Base-by-base conservation (phyloP, 176 grass and related monocot species). In the Eleusine indica region DNA sequence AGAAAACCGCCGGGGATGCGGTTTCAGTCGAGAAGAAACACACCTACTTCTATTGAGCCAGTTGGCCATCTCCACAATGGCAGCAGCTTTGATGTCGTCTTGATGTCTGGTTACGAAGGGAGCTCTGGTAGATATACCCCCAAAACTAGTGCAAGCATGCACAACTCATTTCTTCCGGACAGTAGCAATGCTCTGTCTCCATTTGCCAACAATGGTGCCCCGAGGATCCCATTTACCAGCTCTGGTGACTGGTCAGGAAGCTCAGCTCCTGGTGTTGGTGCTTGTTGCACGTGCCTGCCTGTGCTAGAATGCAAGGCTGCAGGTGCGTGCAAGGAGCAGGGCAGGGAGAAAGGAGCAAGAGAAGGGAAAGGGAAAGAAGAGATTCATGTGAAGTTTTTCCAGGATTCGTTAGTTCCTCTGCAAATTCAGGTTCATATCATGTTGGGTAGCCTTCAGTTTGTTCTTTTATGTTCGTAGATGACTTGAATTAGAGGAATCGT, bases 221-320 rank as follows among this genome's bases (percentile, higher is more conserved):
- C 57, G 12, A 86, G 86, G 64, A 96, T 90, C 73, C 75, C 84
- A 19, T 61, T 87, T 42, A 88, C 80, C 13, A 95, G 93, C 81
- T 99, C 93, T 0, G 96, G 89, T 83, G 93, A 94, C 71, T 99
- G 91, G 91, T 99, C 96, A 0, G 95, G 90, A 38, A 87, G 74
- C 80, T 95, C 93, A 67, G 90, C 85, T 71, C 93, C 93, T 61
- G 89, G 89, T 80, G 87, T 25, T 25, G 25, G 25, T 25, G 25
- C 25, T 25, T 25, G 25, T 25, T 25, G 25, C 25, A 25, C 25
- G 25, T 25, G 25, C 25, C 25, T 25, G 25, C 25, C 25, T 25
- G 25, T 25, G 25, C 25, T 25, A 25, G 25, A 25, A 25, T 25
- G 25, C 25, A 25, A 25, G 25, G 25, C 25, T 25, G 25, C 25